phyloP scores from a whole-genome alignment of 208 protist species.

The Trypanosoma scelopori region DNA sequence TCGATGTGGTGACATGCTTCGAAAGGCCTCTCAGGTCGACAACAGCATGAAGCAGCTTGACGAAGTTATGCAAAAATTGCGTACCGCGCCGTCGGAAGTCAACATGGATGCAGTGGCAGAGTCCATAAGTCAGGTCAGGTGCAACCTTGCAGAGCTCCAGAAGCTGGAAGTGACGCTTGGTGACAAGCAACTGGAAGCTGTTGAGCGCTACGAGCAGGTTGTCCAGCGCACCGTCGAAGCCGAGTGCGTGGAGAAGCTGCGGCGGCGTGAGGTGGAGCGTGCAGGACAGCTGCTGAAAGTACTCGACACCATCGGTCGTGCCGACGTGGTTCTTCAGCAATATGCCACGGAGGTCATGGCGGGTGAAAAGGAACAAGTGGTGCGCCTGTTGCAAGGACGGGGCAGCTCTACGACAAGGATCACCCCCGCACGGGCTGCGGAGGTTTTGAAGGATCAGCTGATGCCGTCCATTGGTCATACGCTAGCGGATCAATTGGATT shows the following conservation, averaged over 20 bases:
- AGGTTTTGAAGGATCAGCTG: constrained; percentile 26
- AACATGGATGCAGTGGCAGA: constrained; percentile 32
- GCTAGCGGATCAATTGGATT: constrained; percentile 33
- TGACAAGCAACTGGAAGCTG: constrained; percentile 43
- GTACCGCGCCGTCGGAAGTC: constrained; percentile 17
- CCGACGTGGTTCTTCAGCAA: constrained; percentile 50
- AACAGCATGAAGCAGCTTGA: constrained; percentile 47
- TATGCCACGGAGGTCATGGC: constrained; percentile 43
- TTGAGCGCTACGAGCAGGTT: constrained; percentile 58
- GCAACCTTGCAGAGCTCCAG: constrained; percentile 49
- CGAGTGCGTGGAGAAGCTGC: constrained; percentile 52
- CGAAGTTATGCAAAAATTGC: constrained; percentile 40
- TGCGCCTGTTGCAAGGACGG: constrained; percentile 21
- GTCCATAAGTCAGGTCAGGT: constrained; percentile 30
- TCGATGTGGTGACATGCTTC: constrained; percentile 45
- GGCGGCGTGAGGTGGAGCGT: constrained; percentile 38
- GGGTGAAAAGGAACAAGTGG: constrained; percentile 27
- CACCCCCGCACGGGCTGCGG: constrained; percentile 20
- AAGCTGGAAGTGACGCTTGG: constrained; percentile 60
- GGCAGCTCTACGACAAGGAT: neutral
- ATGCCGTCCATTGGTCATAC: constrained; percentile 23
- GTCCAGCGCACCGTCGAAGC: constrained; percentile 60
- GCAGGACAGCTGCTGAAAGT: constrained; percentile 51
- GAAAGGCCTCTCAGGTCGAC: constrained; percentile 47
- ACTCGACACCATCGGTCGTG: constrained; percentile 65